Evolutionary conservation across 73 alveolate genomes (phyloP).

Genomic region (Paramecium pentaurelia): DNA sequence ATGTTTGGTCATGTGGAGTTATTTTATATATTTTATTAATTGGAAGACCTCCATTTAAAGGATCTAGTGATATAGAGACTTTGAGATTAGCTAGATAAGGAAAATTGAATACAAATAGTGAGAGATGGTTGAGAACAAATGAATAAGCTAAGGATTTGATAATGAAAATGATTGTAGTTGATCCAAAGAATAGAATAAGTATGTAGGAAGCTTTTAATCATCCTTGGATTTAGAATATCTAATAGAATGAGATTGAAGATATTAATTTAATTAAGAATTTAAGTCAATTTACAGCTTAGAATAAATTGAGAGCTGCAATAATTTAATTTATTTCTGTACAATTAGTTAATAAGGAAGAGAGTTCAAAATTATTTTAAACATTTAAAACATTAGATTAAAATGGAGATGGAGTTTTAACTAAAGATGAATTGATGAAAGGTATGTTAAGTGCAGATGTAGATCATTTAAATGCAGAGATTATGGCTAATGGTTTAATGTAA

Average conservation of each 20-base stretch:
- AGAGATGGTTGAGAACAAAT: constrained; percentile 61
- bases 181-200: constrained; percentile 60
- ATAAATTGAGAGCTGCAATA: background rate
- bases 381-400: background rate
- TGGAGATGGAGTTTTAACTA: background rate
- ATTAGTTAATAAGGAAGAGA: background rate
- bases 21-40: constrained; percentile 38
- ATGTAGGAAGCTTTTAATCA: constrained; percentile 71
- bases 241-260: background rate
- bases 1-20: constrained; percentile 61
- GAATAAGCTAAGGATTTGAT: constrained; percentile 70
- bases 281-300: background rate
- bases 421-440: background rate
- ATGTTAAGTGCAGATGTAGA: background rate
- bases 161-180: constrained; percentile 61
- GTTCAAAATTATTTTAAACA: background rate
- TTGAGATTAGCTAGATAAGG: constrained; percentile 50
- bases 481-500: background rate
- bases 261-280: background rate
- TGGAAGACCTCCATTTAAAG: constrained; percentile 60
- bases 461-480: background rate
- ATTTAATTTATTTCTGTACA: background rate
- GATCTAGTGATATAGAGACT: constrained; percentile 40
- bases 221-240: constrained; percentile 63
- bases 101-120: constrained; percentile 13